Percentiles rank a stretch among this genome's conserved stretches.
These are phyloP conservation scores for Puccinia polysora DNA, from an alignment of 1,284 basidiomycete genomes.

Conservation along the genomic window DNA sequence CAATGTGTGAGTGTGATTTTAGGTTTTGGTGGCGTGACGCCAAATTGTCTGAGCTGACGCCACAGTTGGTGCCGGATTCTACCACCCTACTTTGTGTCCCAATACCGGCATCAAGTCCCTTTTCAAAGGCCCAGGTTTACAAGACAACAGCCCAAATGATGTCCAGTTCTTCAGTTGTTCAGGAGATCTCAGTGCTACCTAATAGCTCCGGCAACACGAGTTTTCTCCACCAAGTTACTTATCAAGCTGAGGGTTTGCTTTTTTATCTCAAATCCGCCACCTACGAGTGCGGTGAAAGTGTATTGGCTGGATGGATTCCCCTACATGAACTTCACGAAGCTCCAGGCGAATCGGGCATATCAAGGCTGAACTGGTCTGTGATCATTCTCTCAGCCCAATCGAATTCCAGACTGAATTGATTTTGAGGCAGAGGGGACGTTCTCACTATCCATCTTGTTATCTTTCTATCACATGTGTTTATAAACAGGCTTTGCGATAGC, in stretches of 20 bases:
- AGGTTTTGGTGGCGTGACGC: slow-evolving; percentile 42
- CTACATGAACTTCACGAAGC: slow-evolving; percentile 3
- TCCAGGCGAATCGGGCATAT: not conserved
- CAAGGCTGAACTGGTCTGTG: slow-evolving; percentile 15
- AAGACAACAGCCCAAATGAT: slow-evolving; percentile 1
- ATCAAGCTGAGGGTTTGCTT: slow-evolving; percentile 28
- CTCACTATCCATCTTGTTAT: too few relatives aligned
- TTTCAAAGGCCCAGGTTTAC: slow-evolving; percentile 2
- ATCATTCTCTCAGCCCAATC: not conserved
- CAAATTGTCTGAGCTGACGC: slow-evolving; percentile 24
- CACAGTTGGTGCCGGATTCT: slow-evolving; percentile 4
- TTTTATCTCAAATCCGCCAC: slow-evolving; percentile 37
- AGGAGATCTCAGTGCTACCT: not conserved
- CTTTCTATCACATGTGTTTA: too few relatives aligned
- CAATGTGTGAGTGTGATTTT: not conserved
- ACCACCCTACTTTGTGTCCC: not conserved
- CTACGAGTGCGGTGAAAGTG: slow-evolving; percentile 31
- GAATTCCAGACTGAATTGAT: too few relatives aligned
- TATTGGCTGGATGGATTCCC: slow-evolving; percentile 36
- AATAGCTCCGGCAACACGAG: not conserved
- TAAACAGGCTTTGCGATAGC: too few relatives aligned
- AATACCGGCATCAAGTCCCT: not conserved
- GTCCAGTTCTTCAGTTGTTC: not conserved
- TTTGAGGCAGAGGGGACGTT: too few relatives aligned
- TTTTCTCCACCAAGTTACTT: not conserved